phyloP scores from a whole-genome alignment of 805 yeast genomes.

The Ogataea angusta region DNA sequence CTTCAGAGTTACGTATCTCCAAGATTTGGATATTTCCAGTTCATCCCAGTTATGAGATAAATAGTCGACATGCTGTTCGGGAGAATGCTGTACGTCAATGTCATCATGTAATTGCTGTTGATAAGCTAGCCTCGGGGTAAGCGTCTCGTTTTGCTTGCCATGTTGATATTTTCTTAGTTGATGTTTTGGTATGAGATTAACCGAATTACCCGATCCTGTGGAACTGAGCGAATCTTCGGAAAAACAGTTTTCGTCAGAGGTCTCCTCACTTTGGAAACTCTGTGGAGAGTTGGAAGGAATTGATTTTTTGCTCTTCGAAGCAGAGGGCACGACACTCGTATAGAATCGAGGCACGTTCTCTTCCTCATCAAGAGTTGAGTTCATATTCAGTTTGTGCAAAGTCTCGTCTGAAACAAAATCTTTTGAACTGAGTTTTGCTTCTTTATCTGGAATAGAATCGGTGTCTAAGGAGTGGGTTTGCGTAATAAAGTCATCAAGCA shows the following conservation, averaged over 20 bases:
- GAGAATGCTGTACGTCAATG: constrained; percentile 72
- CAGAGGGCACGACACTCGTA: constrained; percentile 25
- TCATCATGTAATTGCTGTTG: constrained; percentile 71
- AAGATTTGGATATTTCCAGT: constrained; percentile 84
- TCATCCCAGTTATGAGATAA: constrained; percentile 96
- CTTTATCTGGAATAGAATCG: constrained; percentile 25
- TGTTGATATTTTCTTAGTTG: constrained; percentile 26
- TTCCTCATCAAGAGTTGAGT: constrained; percentile 19
- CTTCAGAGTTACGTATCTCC: constrained; percentile 87
- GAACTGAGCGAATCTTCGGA: constrained; percentile 31
- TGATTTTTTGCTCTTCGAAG: constrained; percentile 13
- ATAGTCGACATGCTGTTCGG: constrained; percentile 90
- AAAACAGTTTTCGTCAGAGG: constrained; percentile 24
- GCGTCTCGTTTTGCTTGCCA: constrained; percentile 8
- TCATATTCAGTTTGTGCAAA: constrained; percentile 68
- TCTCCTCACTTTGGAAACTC: constrained; percentile 26
- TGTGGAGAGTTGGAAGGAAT: constrained; percentile 22
- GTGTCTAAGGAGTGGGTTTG: constrained; percentile 22
- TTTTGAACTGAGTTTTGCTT: constrained; percentile 86
- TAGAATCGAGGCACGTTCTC: constrained; percentile 27
- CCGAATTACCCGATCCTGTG: constrained; percentile 21
- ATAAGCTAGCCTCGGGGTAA: constrained; percentile 7
- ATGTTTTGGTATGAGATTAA: constrained; percentile 31
- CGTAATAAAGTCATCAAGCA: constrained; percentile 58
- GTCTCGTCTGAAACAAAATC: constrained; percentile 92